These are phyloP conservation scores for Cardamine occulta DNA, from an alignment of 345 rosid species.

Conservation along the genomic window DNA sequence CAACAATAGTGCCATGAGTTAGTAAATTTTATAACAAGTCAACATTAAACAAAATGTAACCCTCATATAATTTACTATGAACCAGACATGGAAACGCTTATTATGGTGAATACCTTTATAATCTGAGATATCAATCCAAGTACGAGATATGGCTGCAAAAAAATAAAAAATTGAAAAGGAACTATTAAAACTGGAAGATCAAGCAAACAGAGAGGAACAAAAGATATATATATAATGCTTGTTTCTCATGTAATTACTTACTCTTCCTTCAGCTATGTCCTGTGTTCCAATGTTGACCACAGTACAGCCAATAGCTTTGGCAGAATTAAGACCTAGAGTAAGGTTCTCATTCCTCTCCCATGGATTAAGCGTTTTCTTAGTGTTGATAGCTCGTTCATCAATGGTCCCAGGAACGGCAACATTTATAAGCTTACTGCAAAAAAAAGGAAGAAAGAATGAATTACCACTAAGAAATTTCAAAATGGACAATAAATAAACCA, in stretches of 20 bases:
- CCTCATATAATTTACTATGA: slow-evolving; percentile 2
- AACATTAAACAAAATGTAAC: slow-evolving; percentile 17
- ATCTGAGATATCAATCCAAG: slow-evolving; percentile 98
- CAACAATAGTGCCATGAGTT: slow-evolving; percentile 35
- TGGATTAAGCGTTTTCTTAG: slow-evolving; percentile 75
- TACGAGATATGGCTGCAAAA: slow-evolving; percentile 82
- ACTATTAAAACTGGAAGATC: slow-evolving; percentile 17
- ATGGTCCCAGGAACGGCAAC: slow-evolving; percentile 97
- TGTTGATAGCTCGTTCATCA: slow-evolving; percentile 98
- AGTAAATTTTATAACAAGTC: slow-evolving; percentile 8
- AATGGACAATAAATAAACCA: not conserved
- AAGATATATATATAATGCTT: slow-evolving; percentile 4
- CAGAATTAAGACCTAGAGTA: slow-evolving; percentile 96
- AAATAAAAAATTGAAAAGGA: slow-evolving; percentile 14
- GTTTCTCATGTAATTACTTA: slow-evolving; percentile 48
- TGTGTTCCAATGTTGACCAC: slow-evolving; percentile 97
- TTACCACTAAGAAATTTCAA: slow-evolving; percentile 24
- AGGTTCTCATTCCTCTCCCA: slow-evolving; percentile 99
- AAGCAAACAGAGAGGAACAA: slow-evolving; percentile 18
- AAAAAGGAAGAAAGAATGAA: slow-evolving; percentile 20
- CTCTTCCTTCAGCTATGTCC: slow-evolving; percentile 94
- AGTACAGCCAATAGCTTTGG: slow-evolving; percentile 98
- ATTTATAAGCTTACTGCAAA: slow-evolving; percentile 92
- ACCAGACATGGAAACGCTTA: slow-evolving; percentile 3
- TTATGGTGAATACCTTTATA: slow-evolving; percentile 66